Evolutionary conservation across 2,329 filamentous ascomycete genomes (phyloP).

Genomic region (Lasiodiplodia theobromae): DNA sequence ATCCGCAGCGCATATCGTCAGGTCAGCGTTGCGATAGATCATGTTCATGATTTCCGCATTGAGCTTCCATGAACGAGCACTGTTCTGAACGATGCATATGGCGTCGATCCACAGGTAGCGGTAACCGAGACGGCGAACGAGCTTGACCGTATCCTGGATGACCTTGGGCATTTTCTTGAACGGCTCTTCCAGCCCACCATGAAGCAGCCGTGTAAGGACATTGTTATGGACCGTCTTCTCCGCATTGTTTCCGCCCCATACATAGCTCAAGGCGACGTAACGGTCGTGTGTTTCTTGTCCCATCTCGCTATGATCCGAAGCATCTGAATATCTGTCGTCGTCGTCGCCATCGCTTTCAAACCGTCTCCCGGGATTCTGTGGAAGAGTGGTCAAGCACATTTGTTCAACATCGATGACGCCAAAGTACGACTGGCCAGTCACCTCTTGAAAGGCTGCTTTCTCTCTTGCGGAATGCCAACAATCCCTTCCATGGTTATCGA

Average conservation of each 20-base stretch:
- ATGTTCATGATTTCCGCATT: slow-evolving; percentile 43
- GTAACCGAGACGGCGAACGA: slow-evolving; percentile 22
- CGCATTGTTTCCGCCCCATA: slow-evolving; percentile 4
- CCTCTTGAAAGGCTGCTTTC: not conserved
- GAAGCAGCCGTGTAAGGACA: not conserved
- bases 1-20: slow-evolving; percentile 47
- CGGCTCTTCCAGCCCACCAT: not conserved
- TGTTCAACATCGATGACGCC: slow-evolving; percentile 28
- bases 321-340: not conserved
- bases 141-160: slow-evolving; percentile 8
- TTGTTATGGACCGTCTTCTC: not conserved
- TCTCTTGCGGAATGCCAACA: not conserved
- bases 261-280: slow-evolving; percentile 26
- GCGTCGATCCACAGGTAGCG: slow-evolving; percentile 30
- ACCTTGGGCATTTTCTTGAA: not conserved
- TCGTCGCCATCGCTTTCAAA: not conserved
- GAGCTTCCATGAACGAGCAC: slow-evolving; percentile 36
- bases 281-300: not conserved
- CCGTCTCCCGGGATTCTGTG: not conserved
- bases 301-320: not conserved
- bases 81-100: slow-evolving; percentile 29
- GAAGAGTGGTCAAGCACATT: slow-evolving; percentile 25
- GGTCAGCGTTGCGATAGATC: slow-evolving; percentile 43
- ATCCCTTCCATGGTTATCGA: not conserved
- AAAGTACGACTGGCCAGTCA: slow-evolving; percentile 28